Base-by-base conservation (phyloP, 1,284 basidiomycete species). In the Dichomitus squalens region DNA sequence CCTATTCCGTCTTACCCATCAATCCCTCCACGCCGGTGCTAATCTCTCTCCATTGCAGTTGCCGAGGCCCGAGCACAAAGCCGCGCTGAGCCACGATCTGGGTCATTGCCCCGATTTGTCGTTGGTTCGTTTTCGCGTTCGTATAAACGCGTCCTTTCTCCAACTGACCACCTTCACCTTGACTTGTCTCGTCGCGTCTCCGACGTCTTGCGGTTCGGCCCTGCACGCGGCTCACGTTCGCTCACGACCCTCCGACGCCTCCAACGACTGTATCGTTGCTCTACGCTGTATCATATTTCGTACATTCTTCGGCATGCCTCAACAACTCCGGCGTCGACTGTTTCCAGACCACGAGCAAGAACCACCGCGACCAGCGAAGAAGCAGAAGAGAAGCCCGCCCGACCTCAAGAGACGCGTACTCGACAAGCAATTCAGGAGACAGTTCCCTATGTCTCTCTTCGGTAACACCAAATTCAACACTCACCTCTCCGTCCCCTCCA, bases 401-500 rank as follows among this genome's bases (percentile, higher is more conserved):
- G 58, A 58, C 47, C 55, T 64, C 64, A 59, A 64, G 55, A 63
- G 44, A 36, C 60, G 53, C 39, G 61, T 65, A 35, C 62, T 63
- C 48, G 58, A 66, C 63, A 49, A 57, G 16, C 52, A 50, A 34
- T 53, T 61, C 55, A 60, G 66, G 63, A 52, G 57, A 21, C 57
- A 50, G 34, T 49, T 59, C 57, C 52, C 61, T 44, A 71, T 70
- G 70, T 63, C 67, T 60, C 59, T 64, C 23, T 66, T 66, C 59
- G 43, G 55, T 52, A 59, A 60, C 50, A 54, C 54, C 39, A 61
- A 72, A 9, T 66, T 75, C 54, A 70, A 77, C 58, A 76, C 79
- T 56, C 79, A 79, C 68, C 79, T 87, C 61, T 72, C 71, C 39
- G 79, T 83, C 23, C 84, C 85, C 34, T 69, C 78, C 40, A 77